Evolutionary conservation across 2,329 filamentous ascomycete species (phyloP).

Genomic region (Apiospora aurea): DNA sequence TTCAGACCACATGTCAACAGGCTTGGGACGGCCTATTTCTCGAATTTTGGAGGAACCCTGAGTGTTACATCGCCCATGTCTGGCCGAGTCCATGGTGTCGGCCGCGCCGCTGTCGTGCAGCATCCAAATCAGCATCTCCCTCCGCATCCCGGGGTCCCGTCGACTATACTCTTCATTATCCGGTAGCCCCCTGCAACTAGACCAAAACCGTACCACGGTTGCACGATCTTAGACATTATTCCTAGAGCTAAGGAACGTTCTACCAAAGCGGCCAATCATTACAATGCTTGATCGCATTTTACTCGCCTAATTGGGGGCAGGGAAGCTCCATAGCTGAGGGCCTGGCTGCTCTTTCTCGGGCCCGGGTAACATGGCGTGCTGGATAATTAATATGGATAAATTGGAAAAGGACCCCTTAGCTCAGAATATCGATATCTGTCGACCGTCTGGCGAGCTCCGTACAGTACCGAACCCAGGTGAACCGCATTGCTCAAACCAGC

Average conservation of each 20-base stretch:
- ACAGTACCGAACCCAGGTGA: neutral
- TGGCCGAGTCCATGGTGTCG: neutral
- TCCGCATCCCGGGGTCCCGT: conserved; percentile 2
- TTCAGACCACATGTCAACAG: neutral
- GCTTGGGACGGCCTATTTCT: neutral
- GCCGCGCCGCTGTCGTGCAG: neutral
- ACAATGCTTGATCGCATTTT: too few relatives aligned
- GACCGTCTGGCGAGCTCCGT: neutral
- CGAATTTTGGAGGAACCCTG: neutral
- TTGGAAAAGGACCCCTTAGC: neutral
- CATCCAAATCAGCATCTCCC: conserved; percentile 6
- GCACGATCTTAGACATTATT: neutral
- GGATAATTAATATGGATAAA: conserved; percentile 20
- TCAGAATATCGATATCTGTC: neutral
- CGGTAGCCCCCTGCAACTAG: neutral
- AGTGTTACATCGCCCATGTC: conserved; percentile 13
- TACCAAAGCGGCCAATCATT: neutral
- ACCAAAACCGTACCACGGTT: too few relatives aligned
- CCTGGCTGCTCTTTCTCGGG: neutral
- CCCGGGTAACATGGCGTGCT: neutral
- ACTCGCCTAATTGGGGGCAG: neutral
- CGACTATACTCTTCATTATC: conserved; percentile 16
- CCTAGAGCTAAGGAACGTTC: neutral
- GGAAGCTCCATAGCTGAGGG: neutral
- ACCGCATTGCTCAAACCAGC: neutral